phyloP scores from a whole-genome alignment of 148 eudicot species.

The Pharnaceum exiguum region DNA sequence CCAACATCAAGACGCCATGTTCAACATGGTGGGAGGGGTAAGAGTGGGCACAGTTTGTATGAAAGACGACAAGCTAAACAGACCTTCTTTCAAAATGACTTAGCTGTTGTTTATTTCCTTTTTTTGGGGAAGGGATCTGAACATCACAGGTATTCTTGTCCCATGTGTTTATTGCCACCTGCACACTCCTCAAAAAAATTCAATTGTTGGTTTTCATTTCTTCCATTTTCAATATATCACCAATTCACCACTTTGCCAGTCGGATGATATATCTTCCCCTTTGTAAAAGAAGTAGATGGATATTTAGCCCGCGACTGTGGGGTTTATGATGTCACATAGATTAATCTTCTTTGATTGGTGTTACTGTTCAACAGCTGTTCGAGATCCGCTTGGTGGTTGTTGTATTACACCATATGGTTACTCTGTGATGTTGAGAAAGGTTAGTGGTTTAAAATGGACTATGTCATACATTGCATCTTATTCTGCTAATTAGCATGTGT shows the following conservation, averaged over 20 bases:
- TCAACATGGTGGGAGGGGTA: too few species aligned
- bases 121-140: too few species aligned
- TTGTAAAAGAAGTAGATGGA: background rate
- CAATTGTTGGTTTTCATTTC: too few species aligned
- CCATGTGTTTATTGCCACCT: too few species aligned
- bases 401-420: conserved; percentile 82
- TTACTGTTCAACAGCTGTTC: conserved; percentile 48
- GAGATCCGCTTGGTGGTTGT: conserved; percentile 98
- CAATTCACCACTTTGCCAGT: background rate
- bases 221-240: background rate
- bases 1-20: too few species aligned
- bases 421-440: conserved; percentile 80
- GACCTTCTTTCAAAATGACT: too few species aligned
- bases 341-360: background rate
- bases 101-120: too few species aligned
- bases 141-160: too few species aligned
- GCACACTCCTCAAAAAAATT: too few species aligned
- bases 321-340: background rate
- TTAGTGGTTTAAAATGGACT: conserved; percentile 16
- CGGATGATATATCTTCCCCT: background rate
- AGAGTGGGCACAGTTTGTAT: too few species aligned
- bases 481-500: too few species aligned
- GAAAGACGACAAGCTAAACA: too few species aligned
- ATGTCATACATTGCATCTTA: background rate
- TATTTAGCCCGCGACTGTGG: background rate